Evolutionary conservation across 305 asterid species (phyloP).

Genomic region (Fraxinus velutina): DNA sequence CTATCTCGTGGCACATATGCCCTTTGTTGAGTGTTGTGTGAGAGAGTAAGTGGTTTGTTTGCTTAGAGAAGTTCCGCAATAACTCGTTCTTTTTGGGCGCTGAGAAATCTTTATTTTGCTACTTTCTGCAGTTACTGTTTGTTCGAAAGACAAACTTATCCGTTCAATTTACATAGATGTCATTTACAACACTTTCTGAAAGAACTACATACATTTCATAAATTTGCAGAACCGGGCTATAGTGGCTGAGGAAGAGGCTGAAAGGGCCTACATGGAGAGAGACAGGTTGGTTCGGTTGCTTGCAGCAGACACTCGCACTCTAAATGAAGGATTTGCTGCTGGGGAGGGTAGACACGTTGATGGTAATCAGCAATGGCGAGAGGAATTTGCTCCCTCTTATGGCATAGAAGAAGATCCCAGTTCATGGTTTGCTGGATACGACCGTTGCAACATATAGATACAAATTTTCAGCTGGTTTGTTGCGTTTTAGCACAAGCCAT

Average conservation of each 20-base stretch:
- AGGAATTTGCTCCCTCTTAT: slow-evolving; percentile 66
- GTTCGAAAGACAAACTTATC: background rate
- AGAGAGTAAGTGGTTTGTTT: background rate
- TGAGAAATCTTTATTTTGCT: background rate
- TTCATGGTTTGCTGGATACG: slow-evolving; percentile 91
- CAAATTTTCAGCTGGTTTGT: background rate
- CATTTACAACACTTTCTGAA: background rate
- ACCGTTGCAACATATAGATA: slow-evolving; percentile 77
- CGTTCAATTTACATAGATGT: background rate
- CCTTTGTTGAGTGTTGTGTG: background rate
- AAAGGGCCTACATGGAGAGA: slow-evolving; percentile 56
- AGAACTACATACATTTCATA: slow-evolving; percentile 11
- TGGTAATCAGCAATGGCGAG: slow-evolving; percentile 56
- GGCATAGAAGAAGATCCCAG: slow-evolving; percentile 67
- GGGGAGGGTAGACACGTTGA: slow-evolving; percentile 21
- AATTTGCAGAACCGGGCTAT: slow-evolving; percentile 69
- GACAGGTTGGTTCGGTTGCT: slow-evolving; percentile 51
- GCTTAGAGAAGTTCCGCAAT: background rate
- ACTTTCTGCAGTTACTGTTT: background rate
- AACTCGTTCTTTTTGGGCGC: background rate
- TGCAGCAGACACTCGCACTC: slow-evolving; percentile 33
- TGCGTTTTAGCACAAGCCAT: slow-evolving; percentile 18
- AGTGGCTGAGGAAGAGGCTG: slow-evolving; percentile 68
- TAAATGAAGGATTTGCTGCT: slow-evolving; percentile 30
- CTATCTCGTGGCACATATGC: background rate